Percentiles rank a stretch among this genome's conserved stretches.
These are phyloP conservation scores for Phragmites australis DNA, from an alignment of 176 grass and related monocot genomes.

Conservation along the genomic window DNA sequence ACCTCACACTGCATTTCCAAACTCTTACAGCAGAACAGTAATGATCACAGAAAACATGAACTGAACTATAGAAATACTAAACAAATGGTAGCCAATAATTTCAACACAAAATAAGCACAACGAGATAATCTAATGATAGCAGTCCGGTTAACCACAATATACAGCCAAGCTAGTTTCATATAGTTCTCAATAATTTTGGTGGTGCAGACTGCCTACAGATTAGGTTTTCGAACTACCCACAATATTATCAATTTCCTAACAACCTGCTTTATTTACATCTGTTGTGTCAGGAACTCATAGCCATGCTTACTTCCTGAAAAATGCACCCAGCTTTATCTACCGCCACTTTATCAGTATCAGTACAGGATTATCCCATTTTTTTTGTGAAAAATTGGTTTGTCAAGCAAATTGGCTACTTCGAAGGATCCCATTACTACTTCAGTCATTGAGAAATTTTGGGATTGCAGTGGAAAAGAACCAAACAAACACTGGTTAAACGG, in stretches of 20 bases:
- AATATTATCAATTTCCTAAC: not conserved
- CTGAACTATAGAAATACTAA: not conserved
- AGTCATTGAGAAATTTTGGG: not conserved
- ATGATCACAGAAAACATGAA: not conserved
- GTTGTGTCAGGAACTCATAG: not conserved
- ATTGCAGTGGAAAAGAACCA: not conserved
- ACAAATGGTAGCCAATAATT: not conserved
- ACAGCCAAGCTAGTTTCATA: not conserved
- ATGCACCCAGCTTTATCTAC: not conserved
- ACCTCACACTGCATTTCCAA: not conserved
- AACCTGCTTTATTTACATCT: not conserved
- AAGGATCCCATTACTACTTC: not conserved
- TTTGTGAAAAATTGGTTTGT: not conserved
- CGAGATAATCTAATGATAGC: not conserved
- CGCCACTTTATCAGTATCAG: not conserved
- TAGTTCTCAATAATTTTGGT: not conserved
- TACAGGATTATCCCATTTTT: not conserved
- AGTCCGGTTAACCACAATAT: not conserved
- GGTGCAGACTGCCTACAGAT: too few species aligned
- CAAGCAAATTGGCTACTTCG: not conserved
- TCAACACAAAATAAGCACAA: not conserved
- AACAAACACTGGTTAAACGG: constrained; percentile 1
- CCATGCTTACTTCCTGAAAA: not conserved
- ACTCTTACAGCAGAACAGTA: not conserved
- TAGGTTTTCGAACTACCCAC: not conserved